These are phyloP conservation scores for Pleurotus platypus DNA, from an alignment of 768 basidiomycete species.

Conservation along the genomic window DNA sequence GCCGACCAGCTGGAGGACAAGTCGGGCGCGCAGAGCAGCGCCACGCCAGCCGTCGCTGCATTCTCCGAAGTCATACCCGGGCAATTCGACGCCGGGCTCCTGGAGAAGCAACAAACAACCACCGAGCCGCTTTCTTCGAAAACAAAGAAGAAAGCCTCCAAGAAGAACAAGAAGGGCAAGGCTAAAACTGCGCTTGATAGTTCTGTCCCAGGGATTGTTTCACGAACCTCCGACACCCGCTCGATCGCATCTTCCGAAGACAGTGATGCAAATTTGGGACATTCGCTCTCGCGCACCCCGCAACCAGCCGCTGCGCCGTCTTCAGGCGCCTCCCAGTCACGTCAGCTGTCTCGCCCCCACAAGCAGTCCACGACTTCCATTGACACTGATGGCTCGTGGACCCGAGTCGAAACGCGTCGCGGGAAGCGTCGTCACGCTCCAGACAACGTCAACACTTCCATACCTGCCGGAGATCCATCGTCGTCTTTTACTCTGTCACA, in stretches of 20 bases:
- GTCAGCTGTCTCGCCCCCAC: background rate
- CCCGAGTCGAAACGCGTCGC: conserved; percentile 57
- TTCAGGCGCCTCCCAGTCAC: conserved; percentile 12
- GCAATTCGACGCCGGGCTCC: conserved; percentile 29
- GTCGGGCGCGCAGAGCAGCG: conserved; percentile 10
- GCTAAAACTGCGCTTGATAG: conserved; percentile 11
- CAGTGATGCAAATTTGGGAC: conserved; percentile 7
- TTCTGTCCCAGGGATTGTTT: conserved; percentile 9
- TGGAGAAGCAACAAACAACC: conserved; percentile 7
- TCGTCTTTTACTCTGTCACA: background rate
- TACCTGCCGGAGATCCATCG: conserved; percentile 1
- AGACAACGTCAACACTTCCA: conserved; percentile 13
- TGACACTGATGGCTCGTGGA: conserved; percentile 67
- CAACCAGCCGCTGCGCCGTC: conserved; percentile 13
- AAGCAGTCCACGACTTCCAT: conserved; percentile 32
- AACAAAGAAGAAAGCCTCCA: conserved; percentile 30
- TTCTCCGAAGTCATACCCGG: conserved; percentile 43
- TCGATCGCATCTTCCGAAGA: conserved; percentile 16
- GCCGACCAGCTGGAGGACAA: conserved; percentile 12
- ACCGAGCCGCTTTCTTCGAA: conserved; percentile 10
- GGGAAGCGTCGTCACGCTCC: conserved; percentile 15
- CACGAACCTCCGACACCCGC: conserved; percentile 15
- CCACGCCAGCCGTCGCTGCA: conserved; percentile 18
- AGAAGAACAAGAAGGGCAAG: conserved; percentile 50
- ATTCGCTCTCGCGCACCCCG: conserved; percentile 6